phyloP scores from a whole-genome alignment of 2,329 filamentous ascomycete species.

The Pseudogymnoascus sp. region DNA sequence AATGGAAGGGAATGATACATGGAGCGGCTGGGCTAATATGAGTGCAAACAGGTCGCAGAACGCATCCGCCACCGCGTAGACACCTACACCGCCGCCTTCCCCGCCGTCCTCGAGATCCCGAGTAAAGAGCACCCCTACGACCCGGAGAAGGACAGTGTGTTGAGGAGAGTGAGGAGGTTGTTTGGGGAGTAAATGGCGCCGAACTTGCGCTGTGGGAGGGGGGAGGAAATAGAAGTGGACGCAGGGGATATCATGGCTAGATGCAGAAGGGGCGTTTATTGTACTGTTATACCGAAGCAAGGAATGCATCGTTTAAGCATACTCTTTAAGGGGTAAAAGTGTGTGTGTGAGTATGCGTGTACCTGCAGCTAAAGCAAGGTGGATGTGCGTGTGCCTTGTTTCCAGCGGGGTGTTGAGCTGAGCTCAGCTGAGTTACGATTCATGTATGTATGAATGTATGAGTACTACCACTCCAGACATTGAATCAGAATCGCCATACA shows the following conservation, averaged over 20 bases:
- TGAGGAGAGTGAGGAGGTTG: conserved; percentile 73
- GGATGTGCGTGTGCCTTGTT: background rate
- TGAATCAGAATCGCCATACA: background rate
- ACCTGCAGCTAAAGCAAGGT: background rate
- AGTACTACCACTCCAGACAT: background rate
- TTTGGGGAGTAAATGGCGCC: conserved; percentile 62
- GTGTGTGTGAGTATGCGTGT: background rate
- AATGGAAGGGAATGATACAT: background rate
- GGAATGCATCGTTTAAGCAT: background rate
- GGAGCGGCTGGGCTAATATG: background rate
- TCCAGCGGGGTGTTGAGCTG: no score
- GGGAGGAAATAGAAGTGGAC: background rate
- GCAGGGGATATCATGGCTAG: background rate
- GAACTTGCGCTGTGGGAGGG: no score
- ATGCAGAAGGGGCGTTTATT: background rate
- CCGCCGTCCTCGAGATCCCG: conserved; percentile 91
- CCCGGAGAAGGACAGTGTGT: conserved; percentile 94
- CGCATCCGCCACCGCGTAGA: conserved; percentile 87
- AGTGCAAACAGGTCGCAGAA: conserved; percentile 66
- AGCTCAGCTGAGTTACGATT: no score
- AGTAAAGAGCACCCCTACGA: conserved; percentile 99
- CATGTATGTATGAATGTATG: no score
- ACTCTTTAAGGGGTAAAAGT: no score
- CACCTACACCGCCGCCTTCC: conserved; percentile 87
- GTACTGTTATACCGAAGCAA: background rate